These are phyloP conservation scores for Cudoniella acicularis DNA, from an alignment of 495 filamentous ascomycete genomes.

Conservation along the genomic window DNA sequence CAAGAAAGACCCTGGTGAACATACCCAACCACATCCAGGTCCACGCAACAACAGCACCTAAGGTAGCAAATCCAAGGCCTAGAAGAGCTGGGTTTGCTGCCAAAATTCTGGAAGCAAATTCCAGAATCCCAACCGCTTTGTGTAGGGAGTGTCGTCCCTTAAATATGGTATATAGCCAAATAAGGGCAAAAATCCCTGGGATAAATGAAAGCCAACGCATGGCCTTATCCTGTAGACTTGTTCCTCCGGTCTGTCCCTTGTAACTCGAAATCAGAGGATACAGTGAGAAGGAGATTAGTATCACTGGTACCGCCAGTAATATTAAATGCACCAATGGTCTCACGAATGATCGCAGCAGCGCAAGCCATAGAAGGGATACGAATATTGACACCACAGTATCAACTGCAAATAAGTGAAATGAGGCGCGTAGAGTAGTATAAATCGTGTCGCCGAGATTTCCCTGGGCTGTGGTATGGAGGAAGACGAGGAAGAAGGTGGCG, in stretches of 20 bases:
- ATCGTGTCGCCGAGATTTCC: constrained; percentile 83
- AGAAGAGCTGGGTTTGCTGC: constrained; percentile 79
- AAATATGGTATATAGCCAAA: constrained; percentile 81
- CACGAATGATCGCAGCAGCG: constrained; percentile 79
- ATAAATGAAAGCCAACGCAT: constrained; percentile 86
- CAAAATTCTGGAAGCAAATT: constrained; percentile 86
- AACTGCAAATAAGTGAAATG: constrained; percentile 82
- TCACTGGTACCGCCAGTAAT: constrained; percentile 76
- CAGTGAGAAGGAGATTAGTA: constrained; percentile 81
- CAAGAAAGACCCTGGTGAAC: constrained; percentile 93
- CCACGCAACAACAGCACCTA: constrained; percentile 76
- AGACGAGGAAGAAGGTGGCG: constrained; percentile 82
- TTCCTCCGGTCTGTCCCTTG: constrained; percentile 63
- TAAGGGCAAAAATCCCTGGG: constrained; percentile 64
- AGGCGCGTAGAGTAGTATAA: constrained; percentile 81
- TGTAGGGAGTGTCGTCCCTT: constrained; percentile 73
- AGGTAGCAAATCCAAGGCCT: constrained; percentile 72
- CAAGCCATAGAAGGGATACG: constrained; percentile 87
- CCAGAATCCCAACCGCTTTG: constrained; percentile 79
- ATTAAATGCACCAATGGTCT: constrained; percentile 73
- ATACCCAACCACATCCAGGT: constrained; percentile 96
- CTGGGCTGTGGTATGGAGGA: constrained; percentile 75
- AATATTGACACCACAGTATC: constrained; percentile 88
- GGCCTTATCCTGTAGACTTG: constrained; percentile 73
- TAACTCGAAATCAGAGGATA: constrained; percentile 92